Percentiles rank a stretch among this genome's conserved stretches.
Evolutionary conservation across 2,329 filamentous ascomycete species (phyloP).

Genomic region (Ceratocystis alfenasii): DNA sequence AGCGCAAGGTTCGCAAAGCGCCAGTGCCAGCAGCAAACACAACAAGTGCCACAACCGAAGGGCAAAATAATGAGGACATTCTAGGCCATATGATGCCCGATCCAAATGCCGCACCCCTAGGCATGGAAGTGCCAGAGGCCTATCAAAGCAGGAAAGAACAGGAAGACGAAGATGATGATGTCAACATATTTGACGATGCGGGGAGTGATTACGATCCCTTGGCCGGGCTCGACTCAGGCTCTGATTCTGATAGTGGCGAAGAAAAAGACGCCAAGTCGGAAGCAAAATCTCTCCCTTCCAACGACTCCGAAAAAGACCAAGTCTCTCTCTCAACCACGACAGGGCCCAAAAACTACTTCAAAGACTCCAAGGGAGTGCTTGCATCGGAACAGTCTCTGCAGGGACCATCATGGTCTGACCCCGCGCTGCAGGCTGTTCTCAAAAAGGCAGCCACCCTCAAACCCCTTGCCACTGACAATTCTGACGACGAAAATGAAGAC

Average conservation of each 20-base stretch:
- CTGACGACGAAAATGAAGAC: conserved; percentile 28
- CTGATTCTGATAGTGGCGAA: conserved; percentile 34
- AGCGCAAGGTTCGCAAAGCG: conserved; percentile 44
- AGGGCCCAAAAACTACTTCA: conserved; percentile 49
- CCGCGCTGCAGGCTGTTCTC: conserved; percentile 69
- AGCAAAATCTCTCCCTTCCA: conserved; percentile 1
- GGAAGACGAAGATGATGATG: conserved; percentile 42
- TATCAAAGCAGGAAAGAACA: conserved; percentile 38
- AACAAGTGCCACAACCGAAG: neutral
- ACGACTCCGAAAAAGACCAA: conserved; percentile 1
- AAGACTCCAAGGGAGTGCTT: conserved; percentile 44
- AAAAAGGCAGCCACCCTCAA: conserved; percentile 66
- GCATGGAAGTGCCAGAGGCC: conserved; percentile 54
- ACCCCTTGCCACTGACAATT: conserved; percentile 33
- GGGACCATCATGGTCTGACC: conserved; percentile 53
- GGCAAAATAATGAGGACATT: conserved; percentile 30
- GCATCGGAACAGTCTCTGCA: conserved; percentile 41
- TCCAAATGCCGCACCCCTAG: conserved; percentile 45
- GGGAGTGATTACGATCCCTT: conserved; percentile 58
- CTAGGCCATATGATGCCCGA: conserved; percentile 37
- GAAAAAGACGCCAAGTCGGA: conserved; percentile 26
- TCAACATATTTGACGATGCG: conserved; percentile 54
- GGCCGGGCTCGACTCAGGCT: conserved; percentile 41
- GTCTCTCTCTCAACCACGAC: conserved; percentile 34
- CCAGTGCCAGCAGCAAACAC: neutral